Evolutionary conservation across 108 stramenopile species (phyloP).

Genomic region (Cyclotella distinguenda): DNA sequence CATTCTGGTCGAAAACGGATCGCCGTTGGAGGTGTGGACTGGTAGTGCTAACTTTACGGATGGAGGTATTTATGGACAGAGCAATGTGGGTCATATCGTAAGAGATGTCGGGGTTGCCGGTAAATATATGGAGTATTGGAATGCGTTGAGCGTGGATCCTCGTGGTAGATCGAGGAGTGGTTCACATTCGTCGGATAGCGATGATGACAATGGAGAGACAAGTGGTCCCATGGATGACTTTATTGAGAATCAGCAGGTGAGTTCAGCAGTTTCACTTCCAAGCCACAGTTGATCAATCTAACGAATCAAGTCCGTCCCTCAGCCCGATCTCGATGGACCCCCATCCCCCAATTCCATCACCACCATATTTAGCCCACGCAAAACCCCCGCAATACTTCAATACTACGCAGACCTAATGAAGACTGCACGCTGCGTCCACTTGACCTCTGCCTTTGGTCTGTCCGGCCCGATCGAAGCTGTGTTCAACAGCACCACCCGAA

Average conservation of each 20-base stretch:
- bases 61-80: constrained; percentile 21
- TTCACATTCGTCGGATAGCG: background rate
- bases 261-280: no score
- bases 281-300: no score
- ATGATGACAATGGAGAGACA: background rate
- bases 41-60: constrained; percentile 43
- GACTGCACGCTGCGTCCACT: constrained; percentile 26
- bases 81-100: constrained; percentile 40
- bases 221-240: constrained; percentile 28
- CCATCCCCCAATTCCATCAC: constrained; percentile 6
- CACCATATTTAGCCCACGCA: constrained; percentile 42
- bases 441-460: constrained; percentile 41
- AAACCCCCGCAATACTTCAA: constrained; percentile 26
- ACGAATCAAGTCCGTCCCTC: background rate
- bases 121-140: constrained; percentile 30
- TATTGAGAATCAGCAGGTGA: constrained; percentile 19
- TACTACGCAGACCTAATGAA: constrained; percentile 40
- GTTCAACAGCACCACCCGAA: constrained; percentile 13
- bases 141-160: constrained; percentile 23
- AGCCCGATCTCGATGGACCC: constrained; percentile 28
- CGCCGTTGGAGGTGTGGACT: constrained; percentile 26
- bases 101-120: constrained; percentile 28
- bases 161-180: constrained; percentile 15
- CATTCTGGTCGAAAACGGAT: constrained; percentile 21
- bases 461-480: constrained; percentile 28